Evolutionary conservation across 2,329 filamentous ascomycete species (phyloP), one percentile per base, ranked within the genome.

Genomic region (Byssoonygena ceratinophila): DNA sequence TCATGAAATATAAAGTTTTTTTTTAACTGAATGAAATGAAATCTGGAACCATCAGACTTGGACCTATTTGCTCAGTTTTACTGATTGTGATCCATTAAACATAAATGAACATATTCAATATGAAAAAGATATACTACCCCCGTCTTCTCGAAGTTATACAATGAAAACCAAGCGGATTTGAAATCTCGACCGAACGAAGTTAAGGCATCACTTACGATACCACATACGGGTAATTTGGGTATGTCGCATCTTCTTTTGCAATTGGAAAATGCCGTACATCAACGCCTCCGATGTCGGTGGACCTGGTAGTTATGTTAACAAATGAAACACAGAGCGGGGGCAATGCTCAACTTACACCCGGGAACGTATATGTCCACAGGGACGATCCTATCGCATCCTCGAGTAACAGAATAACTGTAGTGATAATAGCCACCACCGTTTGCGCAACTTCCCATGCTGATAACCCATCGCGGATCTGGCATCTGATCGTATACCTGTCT

Each of bases 401-500:
- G 79, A 51, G 84, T 82, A 50, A 89, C 85, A 51, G 78, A 82
- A 71, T 91, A 91, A 69, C 82, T 86, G 74, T 91, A 91, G 72
- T 91, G 87, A 68, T 91, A 91, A 74, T 91, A 91, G 54, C 87
- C 86, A 61, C 86, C 87, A 58, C 86, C 86, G 69, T 91, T 91
- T 60, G 86, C 87, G 68, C 86, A 91, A 64, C 82, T 86, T 20
- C 86, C 86, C 87, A 91, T 91, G 63, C 82, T 86, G 64, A 85
- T 80, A 51, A 91, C 87, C 88, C 88, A 94, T 63, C 87, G 80
- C 32, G 88, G 89, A 45, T 95, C 89, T 43, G 89, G 89, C 88
- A 95, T 95, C 75, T 94, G 88, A 71, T 94, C 87, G 73, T 94
- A 94, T 59, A 91, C 85, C 73, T 91, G 87, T 68, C 88, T 80